Evolutionary conservation across 805 yeast species (phyloP).

Genomic region (Ogataea chonburiensis): DNA sequence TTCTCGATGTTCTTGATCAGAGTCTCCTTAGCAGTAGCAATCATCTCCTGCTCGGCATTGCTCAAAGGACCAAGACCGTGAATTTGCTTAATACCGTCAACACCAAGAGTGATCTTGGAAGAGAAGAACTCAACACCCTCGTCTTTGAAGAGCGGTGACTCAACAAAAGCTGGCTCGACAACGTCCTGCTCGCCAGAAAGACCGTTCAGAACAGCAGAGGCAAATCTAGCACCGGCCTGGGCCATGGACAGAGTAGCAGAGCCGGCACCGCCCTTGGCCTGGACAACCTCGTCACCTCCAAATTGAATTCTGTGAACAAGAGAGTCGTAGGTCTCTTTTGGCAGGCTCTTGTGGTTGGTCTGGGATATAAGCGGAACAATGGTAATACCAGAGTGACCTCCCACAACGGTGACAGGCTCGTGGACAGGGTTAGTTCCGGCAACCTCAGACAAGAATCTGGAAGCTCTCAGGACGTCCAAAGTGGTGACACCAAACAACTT

Average conservation of each 20-base stretch:
- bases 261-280: slow-evolving; percentile 82
- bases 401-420: slow-evolving; percentile 84
- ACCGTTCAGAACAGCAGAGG: slow-evolving; percentile 62
- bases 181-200: slow-evolving; percentile 44
- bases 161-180: slow-evolving; percentile 58
- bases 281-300: slow-evolving; percentile 88
- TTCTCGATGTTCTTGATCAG: slow-evolving; percentile 87
- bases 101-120: slow-evolving; percentile 89
- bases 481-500: slow-evolving; percentile 96
- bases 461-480: slow-evolving; percentile 85
- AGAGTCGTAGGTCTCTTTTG: slow-evolving; percentile 62
- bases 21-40: slow-evolving; percentile 82
- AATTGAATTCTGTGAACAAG: slow-evolving; percentile 88
- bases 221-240: slow-evolving; percentile 76
- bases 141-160: slow-evolving; percentile 73
- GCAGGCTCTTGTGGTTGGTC: slow-evolving; percentile 64
- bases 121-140: slow-evolving; percentile 98
- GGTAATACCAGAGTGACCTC: slow-evolving; percentile 97
- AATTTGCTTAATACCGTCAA: slow-evolving; percentile 80
- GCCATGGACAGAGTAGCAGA: slow-evolving; percentile 88
- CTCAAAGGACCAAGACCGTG: slow-evolving; percentile 75
- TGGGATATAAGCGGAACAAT: slow-evolving; percentile 91
- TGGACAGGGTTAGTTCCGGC: slow-evolving; percentile 71
- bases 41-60: slow-evolving; percentile 79
- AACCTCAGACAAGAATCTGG: slow-evolving; percentile 73